Percentiles rank a stretch among this genome's conserved stretches.
These are phyloP conservation scores for Pholiota adiposa DNA, from an alignment of 1,284 basidiomycete genomes.

Conservation along the genomic window DNA sequence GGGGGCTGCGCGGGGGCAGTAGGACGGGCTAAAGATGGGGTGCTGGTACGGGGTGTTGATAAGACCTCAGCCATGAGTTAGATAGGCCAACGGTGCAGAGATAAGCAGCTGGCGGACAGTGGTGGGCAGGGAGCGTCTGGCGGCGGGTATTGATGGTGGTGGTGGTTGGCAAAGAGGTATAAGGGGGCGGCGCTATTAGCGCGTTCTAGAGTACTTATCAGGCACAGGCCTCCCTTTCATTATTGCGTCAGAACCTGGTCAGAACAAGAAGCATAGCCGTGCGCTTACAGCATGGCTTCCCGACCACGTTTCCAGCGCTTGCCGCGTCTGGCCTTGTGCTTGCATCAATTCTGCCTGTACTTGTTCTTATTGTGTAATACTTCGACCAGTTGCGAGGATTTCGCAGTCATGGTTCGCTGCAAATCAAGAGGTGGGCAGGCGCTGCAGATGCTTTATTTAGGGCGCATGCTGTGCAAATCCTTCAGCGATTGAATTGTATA, in stretches of 20 bases:
- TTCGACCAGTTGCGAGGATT: neutral
- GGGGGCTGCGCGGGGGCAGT: neutral
- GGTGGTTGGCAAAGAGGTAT: conserved; percentile 9
- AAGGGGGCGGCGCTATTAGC: conserved; percentile 22
- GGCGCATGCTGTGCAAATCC: neutral
- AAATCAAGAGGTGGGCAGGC: neutral
- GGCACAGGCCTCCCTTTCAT: conserved; percentile 17
- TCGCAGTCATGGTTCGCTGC: neutral
- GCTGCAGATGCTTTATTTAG: neutral
- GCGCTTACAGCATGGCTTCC: conserved; percentile 15
- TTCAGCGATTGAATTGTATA: neutral
- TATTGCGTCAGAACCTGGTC: conserved; percentile 14
- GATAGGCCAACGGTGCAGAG: neutral
- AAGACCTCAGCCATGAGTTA: conserved; percentile 12
- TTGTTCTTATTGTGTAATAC: neutral
- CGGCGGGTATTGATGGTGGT: conserved; percentile 18
- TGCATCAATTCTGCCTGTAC: neutral
- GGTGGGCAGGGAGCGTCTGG: conserved; percentile 10
- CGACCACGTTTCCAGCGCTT: conserved; percentile 12
- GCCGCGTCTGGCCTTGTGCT: neutral
- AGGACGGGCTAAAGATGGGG: neutral
- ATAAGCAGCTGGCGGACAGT: neutral
- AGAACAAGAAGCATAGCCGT: conserved; percentile 14
- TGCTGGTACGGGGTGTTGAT: neutral
- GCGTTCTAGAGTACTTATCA: conserved; percentile 19